phyloP scores from a whole-genome alignment of 176 grass and related monocot species.

The barley (Hordeum vulgare) region MorexV3_pseudomolecules_assembly NC_058524.1:50582304-50582803 shows the following conservation, averaged over 20 bases:
- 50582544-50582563: background rate
- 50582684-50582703: background rate
- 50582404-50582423: background rate
- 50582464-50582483: background rate
- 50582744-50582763: background rate
- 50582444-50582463: background rate
- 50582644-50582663: conserved; percentile 69
- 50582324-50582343: conserved; percentile 52
- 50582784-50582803: background rate
- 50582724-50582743: background rate
- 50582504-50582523: background rate
- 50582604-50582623: conserved; percentile 92
- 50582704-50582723: background rate
- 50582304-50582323: conserved; percentile 93
- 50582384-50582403: conserved; percentile 22
- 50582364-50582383: conserved; percentile 62
- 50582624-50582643: conserved; percentile 97
- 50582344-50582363: conserved; percentile 74
- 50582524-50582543: background rate
- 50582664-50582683: conserved; percentile 22
- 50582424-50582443: background rate
- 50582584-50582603: conserved; percentile 41
- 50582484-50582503: background rate
- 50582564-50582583: background rate
- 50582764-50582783: background rate